phyloP scores from a whole-genome alignment of 1,284 basidiomycete species.

The Coniferiporia weirii region DNA sequence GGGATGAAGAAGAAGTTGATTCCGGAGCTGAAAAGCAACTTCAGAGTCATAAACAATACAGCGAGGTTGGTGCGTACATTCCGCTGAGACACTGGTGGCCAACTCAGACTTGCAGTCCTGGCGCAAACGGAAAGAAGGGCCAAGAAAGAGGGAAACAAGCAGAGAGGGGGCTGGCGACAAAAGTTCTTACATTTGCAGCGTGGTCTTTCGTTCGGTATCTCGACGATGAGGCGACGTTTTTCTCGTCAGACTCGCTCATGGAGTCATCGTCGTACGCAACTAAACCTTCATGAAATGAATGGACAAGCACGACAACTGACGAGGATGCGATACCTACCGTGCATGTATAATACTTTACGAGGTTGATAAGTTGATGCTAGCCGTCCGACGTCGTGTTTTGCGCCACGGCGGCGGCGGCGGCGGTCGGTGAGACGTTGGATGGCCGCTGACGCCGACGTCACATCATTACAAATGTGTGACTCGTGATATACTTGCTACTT shows the following conservation, averaged over 20 bases:
- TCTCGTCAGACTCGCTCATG: conserved; percentile 51
- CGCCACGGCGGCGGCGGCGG: no score
- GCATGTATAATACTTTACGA: no score
- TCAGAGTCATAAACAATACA: not conserved
- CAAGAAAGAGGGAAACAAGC: conserved; percentile 67
- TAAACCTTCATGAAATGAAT: conserved; percentile 43
- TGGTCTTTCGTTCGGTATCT: conserved; percentile 24
- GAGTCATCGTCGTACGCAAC: conserved; percentile 63
- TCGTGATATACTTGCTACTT: no score
- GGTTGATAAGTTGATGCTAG: no score
- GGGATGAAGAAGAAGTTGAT: not conserved
- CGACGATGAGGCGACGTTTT: conserved; percentile 25
- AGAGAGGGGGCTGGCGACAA: conserved; percentile 32
- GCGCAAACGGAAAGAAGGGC: conserved; percentile 51
- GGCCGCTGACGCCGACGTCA: no score
- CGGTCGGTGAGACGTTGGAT: no score
- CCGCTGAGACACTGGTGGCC: conserved; percentile 37
- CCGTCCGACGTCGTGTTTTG: no score
- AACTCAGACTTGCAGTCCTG: conserved; percentile 55
- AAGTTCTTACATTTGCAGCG: conserved; percentile 57
- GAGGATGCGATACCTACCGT: no score
- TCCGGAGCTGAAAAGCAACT: not conserved
- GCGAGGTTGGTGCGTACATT: conserved; percentile 37
- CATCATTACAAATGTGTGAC: no score
- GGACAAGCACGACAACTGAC: not conserved